Conservation (phyloP, 2,329 filamentous ascomycete species). For the Diaporthe velutina region DNA sequence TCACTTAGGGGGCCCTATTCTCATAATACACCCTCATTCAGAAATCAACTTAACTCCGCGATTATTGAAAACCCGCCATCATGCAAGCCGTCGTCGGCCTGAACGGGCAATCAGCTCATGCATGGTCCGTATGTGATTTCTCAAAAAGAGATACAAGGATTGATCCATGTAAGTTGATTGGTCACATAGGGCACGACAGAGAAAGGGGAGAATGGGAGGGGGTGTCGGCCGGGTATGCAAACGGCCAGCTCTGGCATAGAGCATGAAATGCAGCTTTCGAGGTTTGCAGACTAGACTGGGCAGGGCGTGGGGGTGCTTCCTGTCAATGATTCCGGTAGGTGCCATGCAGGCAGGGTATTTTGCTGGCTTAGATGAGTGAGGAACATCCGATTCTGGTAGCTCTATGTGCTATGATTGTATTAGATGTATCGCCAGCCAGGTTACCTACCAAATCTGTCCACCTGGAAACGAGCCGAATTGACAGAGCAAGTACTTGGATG, state of each 20-base stretch:
- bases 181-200: neutral
- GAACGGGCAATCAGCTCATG: neutral
- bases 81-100: neutral
- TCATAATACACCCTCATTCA: neutral
- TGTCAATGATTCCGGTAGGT: neutral
- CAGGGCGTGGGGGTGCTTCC: too few relatives aligned
- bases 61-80: too few relatives aligned
- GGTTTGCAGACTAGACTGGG: neutral
- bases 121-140: neutral
- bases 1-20: neutral
- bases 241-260: neutral
- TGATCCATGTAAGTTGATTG: constrained; percentile 27
- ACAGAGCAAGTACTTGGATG: too few relatives aligned
- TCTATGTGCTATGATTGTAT: too few relatives aligned
- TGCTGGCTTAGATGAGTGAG: too few relatives aligned
- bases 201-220: neutral
- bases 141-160: neutral
- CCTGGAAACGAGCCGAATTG: too few relatives aligned
- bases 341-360: neutral
- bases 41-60: neutral
- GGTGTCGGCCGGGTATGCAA: neutral
- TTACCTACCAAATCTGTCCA: too few relatives aligned
- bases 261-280: neutral
- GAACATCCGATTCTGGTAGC: neutral
- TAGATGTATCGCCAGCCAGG: neutral